Evolutionary conservation across 257 asterid species (phyloP).

Genomic region (Fraxinus cuspidata): DNA sequence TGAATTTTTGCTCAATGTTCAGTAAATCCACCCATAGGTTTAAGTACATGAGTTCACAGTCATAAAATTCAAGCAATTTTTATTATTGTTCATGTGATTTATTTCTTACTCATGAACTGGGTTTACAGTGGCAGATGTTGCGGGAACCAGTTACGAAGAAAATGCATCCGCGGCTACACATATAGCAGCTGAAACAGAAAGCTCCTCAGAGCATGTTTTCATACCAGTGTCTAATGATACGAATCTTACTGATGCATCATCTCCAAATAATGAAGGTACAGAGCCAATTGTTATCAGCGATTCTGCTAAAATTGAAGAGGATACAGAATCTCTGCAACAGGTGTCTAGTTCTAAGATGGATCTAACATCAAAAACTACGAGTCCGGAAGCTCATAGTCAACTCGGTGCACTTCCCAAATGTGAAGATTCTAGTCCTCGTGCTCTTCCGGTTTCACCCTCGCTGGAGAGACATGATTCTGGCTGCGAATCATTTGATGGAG

Average conservation of each 20-base stretch:
- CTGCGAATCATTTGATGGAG: slow-evolving; percentile 42
- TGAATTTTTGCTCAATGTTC: not conserved
- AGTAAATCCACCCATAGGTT: not conserved
- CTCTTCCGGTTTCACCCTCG: slow-evolving; percentile 35
- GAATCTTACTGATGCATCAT: slow-evolving; percentile 18
- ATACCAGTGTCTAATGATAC: not conserved
- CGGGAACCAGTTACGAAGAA: slow-evolving; percentile 25
- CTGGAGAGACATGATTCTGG: slow-evolving; percentile 36
- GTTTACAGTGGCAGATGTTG: slow-evolving; percentile 35
- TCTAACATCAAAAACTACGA: not conserved
- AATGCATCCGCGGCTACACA: slow-evolving; percentile 28
- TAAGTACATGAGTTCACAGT: not conserved
- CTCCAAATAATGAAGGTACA: slow-evolving; percentile 18
- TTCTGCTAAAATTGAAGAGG: slow-evolving; percentile 36
- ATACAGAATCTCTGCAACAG: slow-evolving; percentile 22
- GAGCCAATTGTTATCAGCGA: slow-evolving; percentile 19
- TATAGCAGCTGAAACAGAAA: slow-evolving; percentile 29
- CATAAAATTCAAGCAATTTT: slow-evolving; percentile 6
- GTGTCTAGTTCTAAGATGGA: slow-evolving; percentile 29
- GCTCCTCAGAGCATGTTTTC: slow-evolving; percentile 27
- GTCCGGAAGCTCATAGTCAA: slow-evolving; percentile 18
- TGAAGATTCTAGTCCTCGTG: slow-evolving; percentile 33
- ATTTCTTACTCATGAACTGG: slow-evolving; percentile 23
- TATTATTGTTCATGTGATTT: slow-evolving; percentile 20
- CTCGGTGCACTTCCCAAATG: slow-evolving; percentile 29